Evolutionary conservation across 306 rosid genomes (phyloP).

Genomic region (Argentina anserina): DNA sequence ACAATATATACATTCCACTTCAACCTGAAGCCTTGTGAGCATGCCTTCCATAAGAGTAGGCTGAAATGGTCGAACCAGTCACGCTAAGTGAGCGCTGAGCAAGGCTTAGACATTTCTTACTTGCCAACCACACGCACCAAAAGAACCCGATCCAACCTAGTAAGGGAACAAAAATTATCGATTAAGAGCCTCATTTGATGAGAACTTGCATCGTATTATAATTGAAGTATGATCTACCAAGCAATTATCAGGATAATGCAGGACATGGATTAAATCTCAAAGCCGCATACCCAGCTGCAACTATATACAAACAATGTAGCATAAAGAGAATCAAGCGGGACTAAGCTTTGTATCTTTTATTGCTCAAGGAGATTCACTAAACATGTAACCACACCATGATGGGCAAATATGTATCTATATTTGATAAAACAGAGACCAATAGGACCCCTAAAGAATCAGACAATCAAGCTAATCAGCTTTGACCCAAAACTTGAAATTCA

Average conservation of each 20-base stretch:
- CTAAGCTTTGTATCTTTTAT: neutral
- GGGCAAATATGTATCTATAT: neutral
- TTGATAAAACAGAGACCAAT: neutral
- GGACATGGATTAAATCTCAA: neutral
- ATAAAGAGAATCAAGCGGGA: neutral
- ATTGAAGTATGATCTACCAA: neutral
- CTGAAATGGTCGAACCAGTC: constrained; percentile 57
- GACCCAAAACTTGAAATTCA: neutral
- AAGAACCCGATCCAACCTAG: constrained; percentile 85
- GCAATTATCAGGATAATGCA: constrained; percentile 3
- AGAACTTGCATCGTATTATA: neutral
- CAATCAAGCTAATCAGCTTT: neutral
- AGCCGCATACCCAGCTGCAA: neutral
- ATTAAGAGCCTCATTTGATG: neutral
- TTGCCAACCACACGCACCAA: constrained; percentile 52
- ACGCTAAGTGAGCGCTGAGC: constrained; percentile 47
- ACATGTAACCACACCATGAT: neutral
- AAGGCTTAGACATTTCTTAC: constrained; percentile 47
- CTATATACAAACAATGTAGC: neutral
- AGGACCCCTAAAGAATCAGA: neutral
- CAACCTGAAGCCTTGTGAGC: constrained; percentile 21
- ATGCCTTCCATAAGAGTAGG: constrained; percentile 51
- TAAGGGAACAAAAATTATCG: neutral
- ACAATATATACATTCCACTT: neutral
- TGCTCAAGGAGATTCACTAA: neutral